Evolutionary conservation across 306 rosid genomes (phyloP), one percentile per base, ranked within the genome.

Genomic region (Gastrolobium villosum): DNA sequence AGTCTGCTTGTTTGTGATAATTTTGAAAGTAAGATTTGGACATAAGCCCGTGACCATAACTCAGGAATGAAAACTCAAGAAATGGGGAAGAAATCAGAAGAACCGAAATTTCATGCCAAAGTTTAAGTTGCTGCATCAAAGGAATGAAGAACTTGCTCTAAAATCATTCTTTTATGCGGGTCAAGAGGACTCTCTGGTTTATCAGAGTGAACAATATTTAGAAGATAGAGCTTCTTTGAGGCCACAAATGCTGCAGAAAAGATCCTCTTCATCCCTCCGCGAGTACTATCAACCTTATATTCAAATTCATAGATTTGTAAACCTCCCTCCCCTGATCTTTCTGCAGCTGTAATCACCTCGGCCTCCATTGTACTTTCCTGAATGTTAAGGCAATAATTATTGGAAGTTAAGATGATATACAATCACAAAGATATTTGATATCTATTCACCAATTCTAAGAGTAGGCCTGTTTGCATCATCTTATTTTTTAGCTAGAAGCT

Each of bases 351-450:
- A 76, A 94, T 74, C 70, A 94, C 87, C 78, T 87, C 87, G 1
- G 92, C 99, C 62, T 87, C 97, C 70, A 81, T 84, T 36, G 99
- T 94, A 84, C 99, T 92, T 82, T 92, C 99, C 97, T 94, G 68
- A 60, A 84, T 7, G 53, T 39, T 14, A 70, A 34, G 49, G 78
- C 53, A 45, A 77, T n/a, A 54, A 65, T 32, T 13, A 40, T 62
- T 46, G 48, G 1, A 63, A 28, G 55, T 54, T 70, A 70, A 72
- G 37, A 15, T 2, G 39, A 32, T 10, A 66, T 5, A 32, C 44
- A 72, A 49, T 40, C 66, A 64, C 63, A 20, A 5, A 60, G 60
- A 40, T 28, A 54, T 50, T 32, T 13, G 15, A 35, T 70, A 43
- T 43, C 61, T 61, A 34, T 41, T 44, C 44, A 53, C 13, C 68